phyloP scores from a whole-genome alignment of 768 basidiomycete genomes.

The Phylloporus arenicola region DNA sequence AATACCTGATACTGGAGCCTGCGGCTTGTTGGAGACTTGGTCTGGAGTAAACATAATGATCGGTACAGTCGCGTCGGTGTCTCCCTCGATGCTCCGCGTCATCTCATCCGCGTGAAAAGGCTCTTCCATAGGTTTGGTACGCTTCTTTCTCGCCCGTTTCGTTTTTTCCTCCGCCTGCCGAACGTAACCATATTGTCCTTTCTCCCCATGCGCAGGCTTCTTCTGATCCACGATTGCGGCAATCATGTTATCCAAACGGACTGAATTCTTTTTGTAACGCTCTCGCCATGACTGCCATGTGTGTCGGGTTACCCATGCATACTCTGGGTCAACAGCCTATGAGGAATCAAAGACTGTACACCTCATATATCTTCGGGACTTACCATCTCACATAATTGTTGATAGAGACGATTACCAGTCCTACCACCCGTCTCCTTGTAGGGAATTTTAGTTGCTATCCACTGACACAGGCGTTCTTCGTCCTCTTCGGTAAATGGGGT shows the following conservation, averaged over 20 bases:
- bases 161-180: slow-evolving; percentile 67
- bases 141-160: slow-evolving; percentile 51
- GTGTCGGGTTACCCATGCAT: slow-evolving; percentile 73
- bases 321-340: slow-evolving; percentile 65
- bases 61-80: slow-evolving; percentile 9
- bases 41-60: slow-evolving; percentile 26
- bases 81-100: slow-evolving; percentile 7
- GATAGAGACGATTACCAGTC: slow-evolving; percentile 78
- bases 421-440: slow-evolving; percentile 78
- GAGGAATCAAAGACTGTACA: background rate
- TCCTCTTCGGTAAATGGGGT: slow-evolving; percentile 76
- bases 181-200: slow-evolving; percentile 80
- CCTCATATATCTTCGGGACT: slow-evolving; percentile 4
- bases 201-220: slow-evolving; percentile 64
- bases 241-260: slow-evolving; percentile 61
- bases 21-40: slow-evolving; percentile 22
- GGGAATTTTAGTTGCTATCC: slow-evolving; percentile 81
- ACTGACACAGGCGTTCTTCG: slow-evolving; percentile 66
- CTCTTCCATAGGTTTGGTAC: slow-evolving; percentile 29
- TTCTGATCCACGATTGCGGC: slow-evolving; percentile 62
- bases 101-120: slow-evolving; percentile 17
- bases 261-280: slow-evolving; percentile 78
- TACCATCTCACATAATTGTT: slow-evolving; percentile 74
- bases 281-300: slow-evolving; percentile 92
- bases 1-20: slow-evolving; percentile 20